Evolutionary conservation across 129 eudicot species (phyloP).

Genomic region (Escallonia rubra): DNA sequence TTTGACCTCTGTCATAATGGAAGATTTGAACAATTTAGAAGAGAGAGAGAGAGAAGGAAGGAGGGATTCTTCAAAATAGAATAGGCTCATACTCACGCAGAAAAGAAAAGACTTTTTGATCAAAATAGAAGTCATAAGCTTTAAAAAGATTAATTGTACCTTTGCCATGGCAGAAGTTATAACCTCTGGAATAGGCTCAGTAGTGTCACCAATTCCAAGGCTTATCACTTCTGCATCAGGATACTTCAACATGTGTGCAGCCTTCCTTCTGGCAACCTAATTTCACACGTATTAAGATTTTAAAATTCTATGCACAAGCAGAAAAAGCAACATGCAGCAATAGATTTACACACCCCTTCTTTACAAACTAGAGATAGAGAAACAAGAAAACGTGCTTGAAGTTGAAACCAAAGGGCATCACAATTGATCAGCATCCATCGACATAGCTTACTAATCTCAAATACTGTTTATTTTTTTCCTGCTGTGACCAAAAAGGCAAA

Average conservation of each 20-base stretch:
- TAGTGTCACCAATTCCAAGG: conserved; percentile 93
- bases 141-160: conserved; percentile 23
- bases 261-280: conserved; percentile 81
- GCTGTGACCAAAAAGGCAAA: too few relatives aligned
- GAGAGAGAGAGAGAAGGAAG: too few relatives aligned
- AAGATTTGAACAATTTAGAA: conserved; percentile 6
- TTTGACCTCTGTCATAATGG: conserved; percentile 51
- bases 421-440: background rate
- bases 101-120: background rate
- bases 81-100: too few relatives aligned
- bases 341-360: too few relatives aligned
- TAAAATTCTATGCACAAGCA: background rate
- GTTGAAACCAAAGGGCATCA: background rate
- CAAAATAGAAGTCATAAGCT: background rate
- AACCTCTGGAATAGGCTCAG: conserved; percentile 96
- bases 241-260: conserved; percentile 64
- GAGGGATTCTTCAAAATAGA: too few relatives aligned
- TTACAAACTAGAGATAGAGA: too few relatives aligned
- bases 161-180: conserved; percentile 90
- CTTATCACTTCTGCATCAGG: conserved; percentile 95
- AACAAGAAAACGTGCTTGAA: too few relatives aligned
- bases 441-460: background rate
- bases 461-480: too few relatives aligned
- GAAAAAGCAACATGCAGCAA: background rate
- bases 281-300: background rate